Evolutionary conservation across 2,329 filamentous ascomycete genomes (phyloP).

Genomic region (Fusarium armeniacum): DNA sequence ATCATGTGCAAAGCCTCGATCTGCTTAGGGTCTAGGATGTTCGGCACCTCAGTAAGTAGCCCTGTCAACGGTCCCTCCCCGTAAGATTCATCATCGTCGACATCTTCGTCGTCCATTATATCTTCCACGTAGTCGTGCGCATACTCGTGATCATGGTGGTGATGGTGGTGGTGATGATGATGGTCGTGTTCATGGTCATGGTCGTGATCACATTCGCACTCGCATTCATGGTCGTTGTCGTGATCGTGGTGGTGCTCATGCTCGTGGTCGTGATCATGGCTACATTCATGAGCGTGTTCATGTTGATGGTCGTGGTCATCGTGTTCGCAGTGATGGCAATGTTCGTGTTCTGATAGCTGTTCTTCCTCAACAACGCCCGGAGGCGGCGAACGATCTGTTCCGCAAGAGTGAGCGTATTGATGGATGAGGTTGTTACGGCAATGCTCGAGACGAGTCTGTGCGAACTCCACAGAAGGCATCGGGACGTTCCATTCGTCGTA

Average conservation of each 20-base stretch:
- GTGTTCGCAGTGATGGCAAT: slow-evolving; percentile 54
- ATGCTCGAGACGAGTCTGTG: slow-evolving; percentile 68
- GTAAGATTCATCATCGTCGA: slow-evolving; percentile 83
- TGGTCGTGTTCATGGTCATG: slow-evolving; percentile 46
- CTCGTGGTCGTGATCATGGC: slow-evolving; percentile 45
- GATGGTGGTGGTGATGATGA: slow-evolving; percentile 50
- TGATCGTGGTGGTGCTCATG: slow-evolving; percentile 38
- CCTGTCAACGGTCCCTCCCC: slow-evolving; percentile 84
- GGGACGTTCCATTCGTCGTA: slow-evolving; percentile 69
- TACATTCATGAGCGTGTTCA: slow-evolving; percentile 52
- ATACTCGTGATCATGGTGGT: slow-evolving; percentile 58
- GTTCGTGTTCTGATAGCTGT: slow-evolving; percentile 56
- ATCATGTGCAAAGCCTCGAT: slow-evolving; percentile 98
- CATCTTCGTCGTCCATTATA: slow-evolving; percentile 75
- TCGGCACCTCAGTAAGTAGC: slow-evolving; percentile 90
- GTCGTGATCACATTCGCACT: slow-evolving; percentile 53
- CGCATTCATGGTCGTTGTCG: slow-evolving; percentile 51
- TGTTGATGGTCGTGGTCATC: slow-evolving; percentile 30
- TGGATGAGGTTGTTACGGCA: slow-evolving; percentile 72
- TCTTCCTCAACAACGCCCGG: slow-evolving; percentile 56
- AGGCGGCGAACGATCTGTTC: slow-evolving; percentile 57
- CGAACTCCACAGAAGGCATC: slow-evolving; percentile 73
- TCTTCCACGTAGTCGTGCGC: slow-evolving; percentile 65
- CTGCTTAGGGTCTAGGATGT: slow-evolving; percentile 93
- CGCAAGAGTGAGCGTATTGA: slow-evolving; percentile 64